Conservation (phyloP, 2,329 filamentous ascomycete genomes). For the Fusarium protoensiforme region DNA sequence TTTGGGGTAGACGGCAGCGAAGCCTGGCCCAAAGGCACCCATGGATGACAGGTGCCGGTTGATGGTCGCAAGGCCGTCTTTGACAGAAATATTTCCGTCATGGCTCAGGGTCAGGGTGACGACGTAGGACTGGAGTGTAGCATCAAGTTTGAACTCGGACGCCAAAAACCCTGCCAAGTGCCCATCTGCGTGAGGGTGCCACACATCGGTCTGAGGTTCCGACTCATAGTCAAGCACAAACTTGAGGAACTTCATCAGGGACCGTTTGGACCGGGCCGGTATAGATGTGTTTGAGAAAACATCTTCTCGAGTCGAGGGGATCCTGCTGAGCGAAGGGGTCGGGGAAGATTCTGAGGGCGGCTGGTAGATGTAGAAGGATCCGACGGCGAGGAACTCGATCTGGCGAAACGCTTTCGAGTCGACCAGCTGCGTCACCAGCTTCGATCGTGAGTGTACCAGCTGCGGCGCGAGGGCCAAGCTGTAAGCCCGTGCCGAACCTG, state of each 20-base stretch:
- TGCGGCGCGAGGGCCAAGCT: constrained; percentile 86
- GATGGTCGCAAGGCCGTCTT: constrained; percentile 77
- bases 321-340: constrained; percentile 66
- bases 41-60: constrained; percentile 86
- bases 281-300: constrained; percentile 84
- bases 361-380: constrained; percentile 87
- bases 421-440: constrained; percentile 82
- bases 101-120: constrained; percentile 79
- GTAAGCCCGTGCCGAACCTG: constrained; percentile 78
- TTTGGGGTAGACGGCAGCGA: constrained; percentile 90
- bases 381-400: constrained; percentile 92
- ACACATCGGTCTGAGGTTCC: constrained; percentile 64
- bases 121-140: constrained; percentile 71
- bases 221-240: constrained; percentile 80
- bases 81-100: constrained; percentile 69
- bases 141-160: constrained; percentile 73
- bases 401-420: constrained; percentile 89
- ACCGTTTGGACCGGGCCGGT: constrained; percentile 82
- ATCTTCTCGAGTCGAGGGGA: constrained; percentile 92
- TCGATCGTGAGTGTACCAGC: constrained; percentile 85
- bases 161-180: constrained; percentile 70
- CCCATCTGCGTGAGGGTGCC: constrained; percentile 66
- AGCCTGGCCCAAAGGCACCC: constrained; percentile 87
- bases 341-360: constrained; percentile 43
- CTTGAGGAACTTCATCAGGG: constrained; percentile 93